A percentile compares a stretch with the other conserved stretches of the same genome.
Conservation (phyloP, 2,329 filamentous ascomycete genomes). For the Penicillium sp. region DNA sequence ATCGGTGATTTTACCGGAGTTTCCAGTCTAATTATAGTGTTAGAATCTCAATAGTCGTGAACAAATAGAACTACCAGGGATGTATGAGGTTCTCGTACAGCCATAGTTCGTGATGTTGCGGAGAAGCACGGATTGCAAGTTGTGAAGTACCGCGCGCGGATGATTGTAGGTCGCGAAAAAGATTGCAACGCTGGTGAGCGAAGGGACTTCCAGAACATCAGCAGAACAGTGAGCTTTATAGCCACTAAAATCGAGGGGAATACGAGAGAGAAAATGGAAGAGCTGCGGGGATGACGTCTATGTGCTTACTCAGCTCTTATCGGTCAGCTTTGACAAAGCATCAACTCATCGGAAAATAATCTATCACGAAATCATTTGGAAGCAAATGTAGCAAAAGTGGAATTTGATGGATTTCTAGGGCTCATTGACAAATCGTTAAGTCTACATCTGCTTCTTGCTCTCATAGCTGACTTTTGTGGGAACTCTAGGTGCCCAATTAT, state of each 20-base stretch:
- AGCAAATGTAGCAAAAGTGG: background rate
- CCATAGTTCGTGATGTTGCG: constrained; percentile 32
- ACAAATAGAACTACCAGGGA: background rate
- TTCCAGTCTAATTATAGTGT: constrained; percentile 19
- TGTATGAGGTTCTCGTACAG: constrained; percentile 25
- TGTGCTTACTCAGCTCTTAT: constrained; percentile 24
- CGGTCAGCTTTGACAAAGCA: constrained; percentile 31
- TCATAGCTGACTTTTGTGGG: background rate
- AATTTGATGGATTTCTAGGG: constrained; percentile 11
- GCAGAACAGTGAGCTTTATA: constrained; percentile 10
- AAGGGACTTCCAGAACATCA: constrained; percentile 28
- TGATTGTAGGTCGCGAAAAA: constrained; percentile 15
- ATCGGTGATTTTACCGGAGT: constrained; percentile 65
- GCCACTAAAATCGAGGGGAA: background rate
- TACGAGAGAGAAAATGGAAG: constrained; percentile 3
- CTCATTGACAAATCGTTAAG: constrained; percentile 15
- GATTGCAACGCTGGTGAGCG: constrained; percentile 22
- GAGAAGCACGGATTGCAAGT: constrained; percentile 19
- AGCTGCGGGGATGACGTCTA: constrained; percentile 16
- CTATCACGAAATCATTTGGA: background rate
- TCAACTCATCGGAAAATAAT: background rate
- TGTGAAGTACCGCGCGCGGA: constrained; percentile 12
- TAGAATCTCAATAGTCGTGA: background rate
- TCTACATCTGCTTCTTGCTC: constrained; percentile 6
- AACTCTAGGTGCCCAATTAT: constrained; percentile 6